Base-by-base conservation (phyloP, 2,329 filamentous ascomycete genomes). In the Fusarium tuaranense region DNA sequence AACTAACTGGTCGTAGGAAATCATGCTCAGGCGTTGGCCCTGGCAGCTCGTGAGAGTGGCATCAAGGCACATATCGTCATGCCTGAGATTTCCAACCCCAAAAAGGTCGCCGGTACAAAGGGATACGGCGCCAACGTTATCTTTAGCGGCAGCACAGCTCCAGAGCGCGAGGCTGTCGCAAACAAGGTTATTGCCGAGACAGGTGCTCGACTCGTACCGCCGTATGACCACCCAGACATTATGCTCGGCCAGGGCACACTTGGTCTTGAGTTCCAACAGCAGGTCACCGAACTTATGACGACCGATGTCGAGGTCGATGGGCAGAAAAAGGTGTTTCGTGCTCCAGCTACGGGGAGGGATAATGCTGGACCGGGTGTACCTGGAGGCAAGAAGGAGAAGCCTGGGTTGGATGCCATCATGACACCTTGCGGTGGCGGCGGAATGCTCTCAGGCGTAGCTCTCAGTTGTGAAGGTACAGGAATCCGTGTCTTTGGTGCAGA, bases 211-310 rank as follows among this genome's bases (percentile, higher is more conserved):
- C 86, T 98, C 12, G 89, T 99, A 6, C 95, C 95, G 64, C 95
- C 97, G 0, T 98, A 98, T 81, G 94, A 98, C 82, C 94, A 98
- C 83, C 93, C 94, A 4, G 91, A 98, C 82, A 95, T 98, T 75
- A 93, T 98, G 66, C 89, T 98, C 1, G 96, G 97, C 0, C 95
- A 98, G 85, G 97, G 96, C n/a, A 98, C 96, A 0, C 87, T 94
- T 71, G 95, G 92, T 0, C 82, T 98, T 7, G 97, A 99, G 83
- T 83, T 98, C 38, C 92, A 95, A 80, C 86, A 89, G 70, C 95
- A 98, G 80, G 93, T 92, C 2, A 82, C 80, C 5, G 86, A 87
- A 51, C 78, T 92, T 71, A 85, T 92, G 48, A 81, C 80, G 8
- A 76, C 76, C 1, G 73, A 70, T 34, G 78, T 73, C 22, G 59